These are phyloP conservation scores for Aegle marmelos DNA, from an alignment of 345 rosid genomes.

Conservation along the genomic window DNA sequence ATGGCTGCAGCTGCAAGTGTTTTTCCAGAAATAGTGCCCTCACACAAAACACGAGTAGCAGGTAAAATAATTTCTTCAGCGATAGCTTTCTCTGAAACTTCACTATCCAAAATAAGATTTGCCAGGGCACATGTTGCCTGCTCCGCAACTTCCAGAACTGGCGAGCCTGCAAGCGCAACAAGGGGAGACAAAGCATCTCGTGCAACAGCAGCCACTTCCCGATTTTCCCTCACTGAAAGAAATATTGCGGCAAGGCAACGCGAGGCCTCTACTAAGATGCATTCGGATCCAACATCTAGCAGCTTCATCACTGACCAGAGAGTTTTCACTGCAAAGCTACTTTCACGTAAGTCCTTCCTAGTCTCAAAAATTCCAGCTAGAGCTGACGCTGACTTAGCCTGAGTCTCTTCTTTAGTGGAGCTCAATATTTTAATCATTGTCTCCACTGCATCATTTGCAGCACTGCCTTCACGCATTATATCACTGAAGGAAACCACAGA, in stretches of 20 bases:
- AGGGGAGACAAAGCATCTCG: constrained; percentile 73
- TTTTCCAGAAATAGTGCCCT: constrained; percentile 88
- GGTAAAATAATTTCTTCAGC: constrained; percentile 86
- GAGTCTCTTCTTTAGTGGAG: constrained; percentile 89
- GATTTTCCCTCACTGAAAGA: constrained; percentile 87
- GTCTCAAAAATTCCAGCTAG: constrained; percentile 81
- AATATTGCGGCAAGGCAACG: constrained; percentile 86
- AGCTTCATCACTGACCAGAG: constrained; percentile 72
- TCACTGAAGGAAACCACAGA: constrained; percentile 78
- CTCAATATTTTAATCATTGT: constrained; percentile 87
- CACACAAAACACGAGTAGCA: constrained; percentile 86
- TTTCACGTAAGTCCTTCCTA: constrained; percentile 94
- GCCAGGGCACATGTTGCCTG: constrained; percentile 94
- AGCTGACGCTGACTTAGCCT: constrained; percentile 93
- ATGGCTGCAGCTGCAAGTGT: constrained; percentile 98
- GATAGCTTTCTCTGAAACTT: constrained; percentile 68
- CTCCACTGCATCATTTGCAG: constrained; percentile 98
- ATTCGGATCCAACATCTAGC: constrained; percentile 72
- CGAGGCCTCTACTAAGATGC: constrained; percentile 67
- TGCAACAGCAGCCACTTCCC: constrained; percentile 86
- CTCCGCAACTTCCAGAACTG: constrained; percentile 82
- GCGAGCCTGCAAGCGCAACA: constrained; percentile 69
- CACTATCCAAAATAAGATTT: constrained; percentile 88
- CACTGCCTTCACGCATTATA: constrained; percentile 89
- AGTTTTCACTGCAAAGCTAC: constrained; percentile 75